Base-by-base conservation (phyloP, 176 grass and related monocot species). In the Areca catechu region DNA sequence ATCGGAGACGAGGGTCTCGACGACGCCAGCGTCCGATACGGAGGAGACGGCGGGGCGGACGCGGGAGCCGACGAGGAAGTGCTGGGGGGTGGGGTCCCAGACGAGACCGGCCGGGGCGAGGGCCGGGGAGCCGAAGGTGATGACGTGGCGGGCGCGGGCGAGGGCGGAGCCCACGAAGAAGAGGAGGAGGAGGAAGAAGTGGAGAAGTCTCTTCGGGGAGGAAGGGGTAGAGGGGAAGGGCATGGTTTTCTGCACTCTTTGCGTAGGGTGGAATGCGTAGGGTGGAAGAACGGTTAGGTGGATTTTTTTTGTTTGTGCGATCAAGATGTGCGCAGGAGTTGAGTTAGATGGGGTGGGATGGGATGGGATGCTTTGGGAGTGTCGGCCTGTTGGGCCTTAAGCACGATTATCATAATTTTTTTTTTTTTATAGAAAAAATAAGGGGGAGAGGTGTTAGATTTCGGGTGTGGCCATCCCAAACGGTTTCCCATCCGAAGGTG, bases 11-110 rank as follows among this genome's bases (percentile, higher is more conserved):
- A 97, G 73, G 53, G 60, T 56, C 53, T 97, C 86, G 47, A 79
- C 65, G 16, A 97, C 81, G 54, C 87, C 81, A 12, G 93, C 87
- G 24, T 97, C 87, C 24, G 93, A 97, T 68, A 97, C 62, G 70
- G 93, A 86, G 60, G 78, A 69, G 3, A 91, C 19, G 5, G 47
- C 20, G 20, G 77, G 70, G 15, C 58, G 59, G 12, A 70, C 54
- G 52, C 71, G 59, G 49, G 83, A 79, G 28, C 80, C 83, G 12
- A 91, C 81, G 72, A 97, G 67, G 66, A 88, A 88, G 78, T 97
- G 83, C 66, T 84, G 72, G 3, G 77, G 71, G 54, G 85, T 78
- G 47, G 78, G 75, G 61, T 97, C 93, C 87, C 93, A 97, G 47
- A 83, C 93, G 24, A 97, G 83, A 37, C 71, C 65, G 4, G 57